A percentile compares a stretch with the other conserved stretches of the same genome.
phyloP scores from a whole-genome alignment of 768 basidiomycete species.

The Termitomyces sp. region DNA sequence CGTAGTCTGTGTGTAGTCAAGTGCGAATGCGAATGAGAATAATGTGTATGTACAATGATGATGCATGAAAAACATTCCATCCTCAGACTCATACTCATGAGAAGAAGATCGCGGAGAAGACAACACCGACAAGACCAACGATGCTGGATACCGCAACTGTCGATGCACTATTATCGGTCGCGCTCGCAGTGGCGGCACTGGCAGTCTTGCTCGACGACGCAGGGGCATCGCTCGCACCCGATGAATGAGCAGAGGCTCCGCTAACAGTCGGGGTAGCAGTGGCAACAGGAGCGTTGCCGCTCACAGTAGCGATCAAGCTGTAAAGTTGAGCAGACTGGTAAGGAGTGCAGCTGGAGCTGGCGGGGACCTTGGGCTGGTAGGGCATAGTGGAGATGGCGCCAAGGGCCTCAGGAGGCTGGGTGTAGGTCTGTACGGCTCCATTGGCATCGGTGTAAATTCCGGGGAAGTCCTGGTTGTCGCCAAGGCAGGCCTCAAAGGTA shows the following conservation, averaged over 20 bases:
- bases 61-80: background rate
- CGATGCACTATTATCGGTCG: conserved; percentile 12
- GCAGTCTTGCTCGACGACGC: conserved; percentile 9
- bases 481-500: conserved; percentile 59
- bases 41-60: background rate
- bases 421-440: conserved; percentile 36
- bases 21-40: background rate
- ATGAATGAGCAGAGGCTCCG: background rate
- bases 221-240: background rate
- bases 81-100: conserved; percentile 9
- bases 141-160: conserved; percentile 9
- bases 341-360: conserved; percentile 30
- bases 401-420: conserved; percentile 33
- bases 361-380: conserved; percentile 32
- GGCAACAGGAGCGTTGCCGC: conserved; percentile 3
- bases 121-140: conserved; percentile 14
- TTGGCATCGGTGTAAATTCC: conserved; percentile 37
- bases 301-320: conserved; percentile 16
- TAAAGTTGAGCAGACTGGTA: conserved; percentile 27
- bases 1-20: background rate
- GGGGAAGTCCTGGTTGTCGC: conserved; percentile 58
- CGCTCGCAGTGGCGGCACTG: conserved; percentile 3
- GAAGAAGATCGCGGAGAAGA: conserved; percentile 17
- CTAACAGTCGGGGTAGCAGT: background rate
- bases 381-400: conserved; percentile 33